Evolutionary conservation across 2,329 filamentous ascomycete genomes (phyloP), one percentile per base, ranked within the genome.

Genomic region (Leptographium wingfieldii): DNA sequence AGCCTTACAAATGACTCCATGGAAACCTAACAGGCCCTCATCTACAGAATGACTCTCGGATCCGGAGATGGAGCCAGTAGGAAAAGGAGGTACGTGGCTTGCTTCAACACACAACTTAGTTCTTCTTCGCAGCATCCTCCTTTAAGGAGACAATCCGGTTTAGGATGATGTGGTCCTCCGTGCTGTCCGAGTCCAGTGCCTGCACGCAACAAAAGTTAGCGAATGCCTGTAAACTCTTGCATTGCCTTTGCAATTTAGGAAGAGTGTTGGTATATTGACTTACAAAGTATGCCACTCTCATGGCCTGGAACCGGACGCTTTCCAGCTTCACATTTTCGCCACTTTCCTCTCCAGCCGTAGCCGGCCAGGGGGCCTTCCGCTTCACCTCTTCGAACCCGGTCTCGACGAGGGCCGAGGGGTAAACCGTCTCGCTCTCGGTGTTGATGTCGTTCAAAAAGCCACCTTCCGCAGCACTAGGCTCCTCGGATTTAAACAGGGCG

Each of bases 111-210:
- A 6, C 22, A 9, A n/a, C n/a, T 60, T 43, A 60, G 38, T 19
- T 57, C 55, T 66, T 74, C 78, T 91, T 91, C 60, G 84, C 84
- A n/a, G 81, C 76, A 69, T 95, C 90, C 73, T 96, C 92, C 76
- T 95, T 95, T 68, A 96, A 73, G 55, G 87, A 89, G 27, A 97
- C 92, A 68, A 97, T 96, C 57, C 90, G 82, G 75, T 97, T 97
- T 35, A 97, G 75, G 55, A 97, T 82, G 65, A 95, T 78, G 71
- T 86, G 89, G n/a, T 90, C 88, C 38, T 83, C 82, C 0, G 83
- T 87, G 62, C 84, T 88, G 67, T 95, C 90, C 56, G 80, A 82
- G 70, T 96, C 92, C 71, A 95, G 78, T 63, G 76, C 61, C 63
- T 64, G 31, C 22, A 53, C 12, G 3, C 16, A 11, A 10, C 33